Conservation (phyloP, 495 filamentous ascomycete species). For the Penicillium nucicola region DNA sequence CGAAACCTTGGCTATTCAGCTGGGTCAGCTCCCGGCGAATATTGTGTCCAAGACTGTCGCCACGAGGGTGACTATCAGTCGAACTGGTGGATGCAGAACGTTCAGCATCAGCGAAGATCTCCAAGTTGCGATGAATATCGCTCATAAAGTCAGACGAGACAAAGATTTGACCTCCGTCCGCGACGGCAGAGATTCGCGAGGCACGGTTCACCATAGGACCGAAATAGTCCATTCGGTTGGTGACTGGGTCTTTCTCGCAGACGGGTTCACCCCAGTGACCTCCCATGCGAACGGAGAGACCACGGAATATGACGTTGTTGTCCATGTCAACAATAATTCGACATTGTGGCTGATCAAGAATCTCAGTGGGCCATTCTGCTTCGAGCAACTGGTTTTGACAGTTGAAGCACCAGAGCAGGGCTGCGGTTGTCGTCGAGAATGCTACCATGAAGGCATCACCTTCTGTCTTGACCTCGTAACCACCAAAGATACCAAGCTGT, state of each 20-base stretch:
- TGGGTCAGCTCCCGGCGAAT: slow-evolving; percentile 87
- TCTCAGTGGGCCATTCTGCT: slow-evolving; percentile 89
- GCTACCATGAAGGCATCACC: slow-evolving; percentile 99
- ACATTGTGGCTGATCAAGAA: slow-evolving; percentile 81
- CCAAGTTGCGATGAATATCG: slow-evolving; percentile 87
- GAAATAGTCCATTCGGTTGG: slow-evolving; percentile 98
- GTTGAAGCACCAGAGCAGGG: slow-evolving; percentile 92
- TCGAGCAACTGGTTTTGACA: slow-evolving; percentile 85
- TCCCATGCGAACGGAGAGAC: slow-evolving; percentile 94
- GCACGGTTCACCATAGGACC: slow-evolving; percentile 99
- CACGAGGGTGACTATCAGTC: slow-evolving; percentile 65
- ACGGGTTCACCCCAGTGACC: slow-evolving; percentile 94
- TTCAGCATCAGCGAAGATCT: slow-evolving; percentile 77
- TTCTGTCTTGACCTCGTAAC: slow-evolving; percentile 99
- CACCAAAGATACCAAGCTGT: slow-evolving; percentile 88
- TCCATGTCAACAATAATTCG: slow-evolving; percentile 79
- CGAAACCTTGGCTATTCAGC: slow-evolving; percentile 88
- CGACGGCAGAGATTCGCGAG: slow-evolving; percentile 84
- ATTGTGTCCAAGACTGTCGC: slow-evolving; percentile 52
- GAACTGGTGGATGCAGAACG: slow-evolving; percentile 63
- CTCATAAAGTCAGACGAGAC: slow-evolving; percentile 95
- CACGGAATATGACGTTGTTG: slow-evolving; percentile 84
- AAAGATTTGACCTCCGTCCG: slow-evolving; percentile 96
- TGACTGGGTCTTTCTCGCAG: slow-evolving; percentile 92
- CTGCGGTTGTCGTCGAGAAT: slow-evolving; percentile 91